Evolutionary conservation across 73 alveolate genomes (phyloP).

Genomic region (Tetrahymena thermophila): DNA sequence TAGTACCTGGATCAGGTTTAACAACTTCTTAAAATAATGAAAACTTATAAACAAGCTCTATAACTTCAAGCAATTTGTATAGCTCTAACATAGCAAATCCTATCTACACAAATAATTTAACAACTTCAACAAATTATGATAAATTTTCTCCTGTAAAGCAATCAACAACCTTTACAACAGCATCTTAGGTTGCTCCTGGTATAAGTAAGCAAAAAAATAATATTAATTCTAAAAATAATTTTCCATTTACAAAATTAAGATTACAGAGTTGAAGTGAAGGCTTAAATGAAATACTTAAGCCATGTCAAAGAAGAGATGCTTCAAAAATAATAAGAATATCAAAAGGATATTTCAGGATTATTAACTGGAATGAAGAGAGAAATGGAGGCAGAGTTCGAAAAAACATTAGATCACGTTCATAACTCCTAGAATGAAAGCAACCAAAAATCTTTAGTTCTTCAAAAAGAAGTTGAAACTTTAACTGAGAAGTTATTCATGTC

Average conservation of each 20-base stretch:
- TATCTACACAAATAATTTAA: not conserved
- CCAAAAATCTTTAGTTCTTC: not conserved
- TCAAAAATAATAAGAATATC: not conserved
- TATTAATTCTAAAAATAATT: not conserved
- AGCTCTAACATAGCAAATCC: not conserved
- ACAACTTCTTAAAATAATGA: not conserved
- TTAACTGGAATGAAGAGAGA: not conserved
- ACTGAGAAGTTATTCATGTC: not conserved
- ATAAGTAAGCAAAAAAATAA: not conserved
- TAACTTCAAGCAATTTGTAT: not conserved
- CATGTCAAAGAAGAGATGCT: not conserved
- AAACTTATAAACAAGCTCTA: not conserved
- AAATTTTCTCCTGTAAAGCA: not conserved
- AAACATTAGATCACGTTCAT: not conserved
- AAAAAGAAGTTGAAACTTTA: not conserved
- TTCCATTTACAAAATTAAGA: not conserved
- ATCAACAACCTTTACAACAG: not conserved
- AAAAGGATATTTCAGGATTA: not conserved
- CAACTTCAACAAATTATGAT: not conserved
- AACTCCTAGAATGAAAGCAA: not conserved
- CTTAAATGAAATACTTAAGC: not conserved
- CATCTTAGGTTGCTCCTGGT: not conserved
- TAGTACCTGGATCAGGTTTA: not conserved
- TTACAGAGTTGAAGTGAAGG: not conserved
- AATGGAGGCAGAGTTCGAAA: not conserved